Conservation (phyloP, 148 eudicot genomes). For the Arbutus unedo region DNA sequence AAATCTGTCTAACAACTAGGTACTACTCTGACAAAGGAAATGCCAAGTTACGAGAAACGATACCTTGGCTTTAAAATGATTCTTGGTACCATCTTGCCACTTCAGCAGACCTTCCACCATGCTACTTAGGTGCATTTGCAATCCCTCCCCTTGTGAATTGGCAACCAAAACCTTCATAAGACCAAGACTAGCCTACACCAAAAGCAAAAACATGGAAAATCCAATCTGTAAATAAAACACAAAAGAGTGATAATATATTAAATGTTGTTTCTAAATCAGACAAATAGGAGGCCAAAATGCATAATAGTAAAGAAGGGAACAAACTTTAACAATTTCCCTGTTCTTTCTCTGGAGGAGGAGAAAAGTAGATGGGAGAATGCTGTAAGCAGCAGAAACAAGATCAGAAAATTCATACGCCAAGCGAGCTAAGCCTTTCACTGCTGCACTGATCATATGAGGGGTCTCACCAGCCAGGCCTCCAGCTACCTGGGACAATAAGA, state of each 20-base stretch:
- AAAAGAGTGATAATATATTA: not conserved
- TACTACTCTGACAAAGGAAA: not conserved
- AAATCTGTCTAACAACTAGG: no score
- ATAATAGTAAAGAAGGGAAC: slow-evolving; percentile 7
- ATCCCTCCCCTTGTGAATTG: slow-evolving; percentile 70
- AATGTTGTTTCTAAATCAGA: not conserved
- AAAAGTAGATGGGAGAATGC: slow-evolving; percentile 72
- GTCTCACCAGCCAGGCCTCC: slow-evolving; percentile 82
- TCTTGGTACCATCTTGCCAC: slow-evolving; percentile 78
- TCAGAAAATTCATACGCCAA: slow-evolving; percentile 94
- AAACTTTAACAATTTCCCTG: slow-evolving; percentile 76
- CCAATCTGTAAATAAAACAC: slow-evolving; percentile 3
- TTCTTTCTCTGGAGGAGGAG: slow-evolving; percentile 81
- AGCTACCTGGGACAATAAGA: slow-evolving; percentile 52
- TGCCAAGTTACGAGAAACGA: slow-evolving; percentile 4
- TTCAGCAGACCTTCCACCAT: slow-evolving; percentile 73
- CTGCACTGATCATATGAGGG: slow-evolving; percentile 96
- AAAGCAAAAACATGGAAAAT: not conserved
- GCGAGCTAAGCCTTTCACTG: slow-evolving; percentile 96
- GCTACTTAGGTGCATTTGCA: slow-evolving; percentile 58
- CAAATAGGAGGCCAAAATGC: not conserved
- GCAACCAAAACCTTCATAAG: slow-evolving; percentile 90
- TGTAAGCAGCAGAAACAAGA: slow-evolving; percentile 71
- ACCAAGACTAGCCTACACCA: slow-evolving; percentile 84
- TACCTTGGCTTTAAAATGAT: slow-evolving; percentile 96